Evolutionary conservation across 768 basidiomycete genomes (phyloP), one percentile per base, ranked within the genome.

Genomic region (Lactarius tabidus): DNA sequence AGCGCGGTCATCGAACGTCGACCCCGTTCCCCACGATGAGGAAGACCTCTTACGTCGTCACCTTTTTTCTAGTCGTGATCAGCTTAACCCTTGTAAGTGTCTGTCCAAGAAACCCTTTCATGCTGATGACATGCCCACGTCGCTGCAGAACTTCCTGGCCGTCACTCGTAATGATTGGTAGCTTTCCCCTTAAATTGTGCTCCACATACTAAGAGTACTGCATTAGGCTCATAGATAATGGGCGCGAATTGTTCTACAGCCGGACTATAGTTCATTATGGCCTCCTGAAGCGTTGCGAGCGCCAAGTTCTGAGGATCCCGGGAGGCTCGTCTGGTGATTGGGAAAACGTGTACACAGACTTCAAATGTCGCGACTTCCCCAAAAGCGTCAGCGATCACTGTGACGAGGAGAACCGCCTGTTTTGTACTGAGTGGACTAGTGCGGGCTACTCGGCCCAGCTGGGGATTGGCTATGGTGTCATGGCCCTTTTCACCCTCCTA

Each of bases 391-490:
- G 72, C 36, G 81, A 82, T 67, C 68, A 70, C 15, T 82, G 81
- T 63, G 81, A 82, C 62, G 69, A 83, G 52, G 83, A 86, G 66
- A 86, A 88, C 65, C 75, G 77, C 39, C 62, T 74, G 0, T 85
- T 89, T 72, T 91, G 90, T 73, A 80, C 82, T 9, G 78, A 81
- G 41, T 91, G 90, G 90, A 82, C 80, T 3, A 89, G 85, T 53
- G 90, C 90, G 18, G 81, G 81, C 1, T 92, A 89, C 72, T 75
- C 83, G 55, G 79, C 81, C n/a, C 83, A 88, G 72, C 74, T 91
- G 12, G 83, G 83, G 52, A 79, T 85, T 36, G 86, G 89, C 3
- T 88, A 88, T 72, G 86, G 82, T 9, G 80, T 77, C 55, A 75
- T 85, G 31, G 83, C 88, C 4, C 75, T 89, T 41, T 71, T 80